Evolutionary conservation across 148 eudicot species (phyloP), one percentile per base, ranked within the genome.

Genomic region (Persicaria tinctoria): DNA sequence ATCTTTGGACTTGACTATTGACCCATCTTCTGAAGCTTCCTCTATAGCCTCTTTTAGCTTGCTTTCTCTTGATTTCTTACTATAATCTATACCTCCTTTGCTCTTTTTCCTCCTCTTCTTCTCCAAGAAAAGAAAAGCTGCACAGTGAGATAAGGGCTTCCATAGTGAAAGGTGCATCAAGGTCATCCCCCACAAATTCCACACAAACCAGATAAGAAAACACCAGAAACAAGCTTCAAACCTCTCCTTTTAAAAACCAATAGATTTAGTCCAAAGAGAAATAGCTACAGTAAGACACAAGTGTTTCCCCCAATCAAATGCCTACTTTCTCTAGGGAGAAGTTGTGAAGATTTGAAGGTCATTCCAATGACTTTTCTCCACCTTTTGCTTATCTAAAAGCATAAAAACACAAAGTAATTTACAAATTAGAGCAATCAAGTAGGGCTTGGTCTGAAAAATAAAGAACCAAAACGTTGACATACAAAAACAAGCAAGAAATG

Each of bases 1-100:
- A 56, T 86, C 88, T 74, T 88, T 78, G 18, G 96, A 89, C 80
- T 90, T 92, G 86, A 79, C 44, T 92, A 86, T 73, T n/a, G 91
- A 92, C 78, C 97, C 99, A 80, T 92, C 91, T 80, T 96, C 99
- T 75, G 97, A 90, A 62, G 99, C 99, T 83, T 89, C 97, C 75
- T 92, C 97, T 45, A 96, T 90, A 81, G 96, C 99, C 78, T 92
- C 97, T 76, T 90, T 83, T 46, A 96, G 93, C 83, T 87, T 92
- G 71, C 78, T 84, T 76, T 92, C 97, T 75, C 88, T 94, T 75
- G 88, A 77, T 79, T 84, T 51, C 47, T 84, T 87, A 12, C 57
- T 79, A 80, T 56, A 72, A 80, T 85, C 44, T 88, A 82, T 60
- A 87, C 96, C 79, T 89, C 85, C 75, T 79, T 90, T 83, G 84